Evolutionary conservation across 441 rosid genomes (phyloP), one percentile per base, ranked within the genome.

Genomic region (Adansonia grandidieri): DNA sequence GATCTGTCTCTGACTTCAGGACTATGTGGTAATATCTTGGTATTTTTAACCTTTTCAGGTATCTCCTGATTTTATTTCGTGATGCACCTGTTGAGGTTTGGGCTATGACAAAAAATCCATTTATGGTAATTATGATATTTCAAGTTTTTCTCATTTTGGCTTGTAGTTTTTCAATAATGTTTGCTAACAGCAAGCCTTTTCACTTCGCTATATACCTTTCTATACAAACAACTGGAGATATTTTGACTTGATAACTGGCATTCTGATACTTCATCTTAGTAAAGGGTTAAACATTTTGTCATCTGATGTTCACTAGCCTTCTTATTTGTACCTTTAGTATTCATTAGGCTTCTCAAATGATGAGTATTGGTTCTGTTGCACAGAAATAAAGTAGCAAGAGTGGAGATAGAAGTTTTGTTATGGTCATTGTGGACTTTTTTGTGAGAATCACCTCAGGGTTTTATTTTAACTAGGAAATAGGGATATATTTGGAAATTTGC

Each of bases 31-130:
- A 48, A 78, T 5, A 14, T 28, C n/a, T 13, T 64, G 22, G 64
- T 37, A 6, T 71, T 66, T 60, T 77, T 63, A 48, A 72, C 62
- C 51, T 69, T 76, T 85, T 73, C 92, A 96, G 98, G 93, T 94
- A 96, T 84, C 98, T 96, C 81, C 88, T 96, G 79, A 91, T 96
- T 86, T 86, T 96, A 86, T 96, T 96, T 81, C 97, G 97, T 81
- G 99, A 96, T 85, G 97, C 98, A 3, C 98, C 98, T 54, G 98
- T 93, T 81, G 99, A 96, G 87, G 98, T 94, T 77, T 96, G 99
- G 99, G 99, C 98, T 60, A 94, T 96, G 99, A 91, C 98, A 70
- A 93, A 93, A 85, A 90, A 76, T 80, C 99, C 99, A 74, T 89
- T 96, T 79, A 94, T 96, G 98, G 99, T 94, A 82, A 83, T 88